Conservation (phyloP, 73 alveolate genomes). For the Paramecium octaurelia region DNA sequence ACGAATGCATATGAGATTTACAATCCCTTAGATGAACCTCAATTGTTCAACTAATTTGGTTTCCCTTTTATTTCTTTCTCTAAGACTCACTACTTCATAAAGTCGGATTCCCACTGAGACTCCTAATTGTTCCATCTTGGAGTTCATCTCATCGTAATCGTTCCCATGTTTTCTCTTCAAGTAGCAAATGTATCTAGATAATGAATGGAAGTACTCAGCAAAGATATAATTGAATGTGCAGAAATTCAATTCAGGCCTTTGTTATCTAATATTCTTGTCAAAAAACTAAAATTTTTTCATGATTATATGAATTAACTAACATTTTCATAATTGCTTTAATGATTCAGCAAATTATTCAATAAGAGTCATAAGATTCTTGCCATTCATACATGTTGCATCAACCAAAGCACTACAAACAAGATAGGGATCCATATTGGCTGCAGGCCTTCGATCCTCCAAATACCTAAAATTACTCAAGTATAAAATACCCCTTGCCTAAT, state of each 20-base stretch:
- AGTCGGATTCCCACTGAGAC: constrained; percentile 3
- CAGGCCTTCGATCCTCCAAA: constrained; percentile 94
- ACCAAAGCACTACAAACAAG: constrained; percentile 71
- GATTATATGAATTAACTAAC: neutral
- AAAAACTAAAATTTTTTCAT: constrained; percentile 6
- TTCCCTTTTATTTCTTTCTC: constrained; percentile 49
- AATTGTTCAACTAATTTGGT: constrained; percentile 14
- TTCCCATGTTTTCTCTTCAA: neutral
- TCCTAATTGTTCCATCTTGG: neutral
- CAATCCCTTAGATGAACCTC: constrained; percentile 30
- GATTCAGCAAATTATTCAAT: neutral
- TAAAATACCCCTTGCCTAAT: constrained; percentile 65
- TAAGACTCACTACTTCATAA: constrained; percentile 14
- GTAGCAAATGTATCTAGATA: neutral
- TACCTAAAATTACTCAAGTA: constrained; percentile 31
- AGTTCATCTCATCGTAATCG: neutral
- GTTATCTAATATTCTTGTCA: neutral
- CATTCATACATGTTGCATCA: constrained; percentile 50
- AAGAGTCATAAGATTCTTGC: neutral
- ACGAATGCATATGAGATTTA: neutral
- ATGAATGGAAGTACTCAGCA: neutral
- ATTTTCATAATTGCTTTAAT: neutral
- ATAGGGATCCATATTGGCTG: constrained; percentile 91
- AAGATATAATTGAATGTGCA: neutral
- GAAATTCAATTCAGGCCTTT: neutral